A percentile compares a stretch with the other conserved stretches of the same genome.
Conservation (phyloP, 2,329 filamentous ascomycete species). For the Alternaria alternata region DNA sequence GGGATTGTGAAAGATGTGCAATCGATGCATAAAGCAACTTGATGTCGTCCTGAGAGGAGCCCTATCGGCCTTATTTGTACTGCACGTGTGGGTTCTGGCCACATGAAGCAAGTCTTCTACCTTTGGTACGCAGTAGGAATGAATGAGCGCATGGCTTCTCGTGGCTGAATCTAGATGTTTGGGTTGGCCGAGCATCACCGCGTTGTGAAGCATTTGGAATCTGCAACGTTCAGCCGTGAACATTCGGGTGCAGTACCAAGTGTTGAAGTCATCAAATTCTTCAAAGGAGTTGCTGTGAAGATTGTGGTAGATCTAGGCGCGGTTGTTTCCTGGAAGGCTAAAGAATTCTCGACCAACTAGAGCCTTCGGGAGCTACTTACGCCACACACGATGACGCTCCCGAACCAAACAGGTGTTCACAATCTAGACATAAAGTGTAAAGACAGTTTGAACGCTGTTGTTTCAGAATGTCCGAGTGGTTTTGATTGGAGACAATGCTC, state of each 20-base stretch:
- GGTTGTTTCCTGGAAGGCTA: background rate
- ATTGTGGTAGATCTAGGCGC: background rate
- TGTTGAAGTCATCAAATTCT: background rate
- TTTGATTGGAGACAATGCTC: slow-evolving; percentile 1
- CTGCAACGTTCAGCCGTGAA: background rate
- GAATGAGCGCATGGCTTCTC: background rate
- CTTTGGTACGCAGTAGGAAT: background rate
- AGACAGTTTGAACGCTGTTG: background rate
- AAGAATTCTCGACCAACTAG: background rate
- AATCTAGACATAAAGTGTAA: background rate
- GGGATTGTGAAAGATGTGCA: background rate
- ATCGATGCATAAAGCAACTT: background rate
- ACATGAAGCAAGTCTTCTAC: background rate
- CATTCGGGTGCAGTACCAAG: background rate
- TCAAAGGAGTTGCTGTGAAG: background rate
- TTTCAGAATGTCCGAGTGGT: background rate
- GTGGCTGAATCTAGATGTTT: background rate
- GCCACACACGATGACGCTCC: background rate
- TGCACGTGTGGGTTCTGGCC: background rate
- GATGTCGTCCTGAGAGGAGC: no score
- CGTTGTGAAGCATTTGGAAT: background rate
- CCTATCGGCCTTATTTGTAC: background rate
- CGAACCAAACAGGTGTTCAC: slow-evolving; percentile 2
- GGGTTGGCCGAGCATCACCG: background rate
- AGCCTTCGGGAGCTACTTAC: background rate